These are phyloP conservation scores for Pythium brassicae DNA, from an alignment of 352 stramenopile genomes.

Conservation along the genomic window DNA sequence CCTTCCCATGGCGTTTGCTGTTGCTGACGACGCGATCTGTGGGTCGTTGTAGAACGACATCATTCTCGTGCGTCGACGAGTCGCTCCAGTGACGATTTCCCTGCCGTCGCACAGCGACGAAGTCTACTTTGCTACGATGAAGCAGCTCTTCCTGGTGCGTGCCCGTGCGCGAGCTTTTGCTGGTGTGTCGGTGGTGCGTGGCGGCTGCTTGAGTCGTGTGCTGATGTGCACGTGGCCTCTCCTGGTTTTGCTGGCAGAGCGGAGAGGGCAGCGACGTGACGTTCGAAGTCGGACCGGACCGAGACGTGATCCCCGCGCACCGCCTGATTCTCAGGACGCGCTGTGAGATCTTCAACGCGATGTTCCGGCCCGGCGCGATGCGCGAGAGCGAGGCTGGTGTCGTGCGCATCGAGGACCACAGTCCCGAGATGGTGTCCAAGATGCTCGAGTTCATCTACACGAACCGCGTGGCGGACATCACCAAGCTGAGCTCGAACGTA, in stretches of 20 bases:
- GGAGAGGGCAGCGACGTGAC: slow-evolving; percentile 63
- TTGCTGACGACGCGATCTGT: slow-evolving; percentile 4
- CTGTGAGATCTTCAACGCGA: slow-evolving; percentile 88
- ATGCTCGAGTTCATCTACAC: slow-evolving; percentile 94
- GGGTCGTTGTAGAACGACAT: slow-evolving; percentile 64
- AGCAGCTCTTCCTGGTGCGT: slow-evolving; percentile 57
- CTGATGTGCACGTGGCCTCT: not conserved
- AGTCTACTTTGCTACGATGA: slow-evolving; percentile 74
- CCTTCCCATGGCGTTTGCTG: slow-evolving; percentile 3
- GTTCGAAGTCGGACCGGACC: slow-evolving; percentile 63
- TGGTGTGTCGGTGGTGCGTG: not conserved
- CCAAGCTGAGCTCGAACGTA: slow-evolving; percentile 70
- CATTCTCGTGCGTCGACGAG: slow-evolving; percentile 70
- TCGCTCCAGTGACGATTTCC: slow-evolving; percentile 27
- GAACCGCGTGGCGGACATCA: slow-evolving; percentile 80
- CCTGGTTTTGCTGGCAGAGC: slow-evolving; percentile 21
- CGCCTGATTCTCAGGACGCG: slow-evolving; percentile 73
- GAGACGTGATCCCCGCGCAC: slow-evolving; percentile 60
- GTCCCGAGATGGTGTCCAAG: slow-evolving; percentile 80
- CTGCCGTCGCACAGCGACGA: slow-evolving; percentile 60
- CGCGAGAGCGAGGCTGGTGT: slow-evolving; percentile 75
- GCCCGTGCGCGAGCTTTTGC: not conserved
- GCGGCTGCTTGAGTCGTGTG: slow-evolving; percentile 3
- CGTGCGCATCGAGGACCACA: slow-evolving; percentile 81
- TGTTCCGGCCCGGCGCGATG: slow-evolving; percentile 86